Percentiles rank a stretch among this genome's conserved stretches.
phyloP scores from a whole-genome alignment of 495 filamentous ascomycete species.

The Penicillium longicatenatum region DNA sequence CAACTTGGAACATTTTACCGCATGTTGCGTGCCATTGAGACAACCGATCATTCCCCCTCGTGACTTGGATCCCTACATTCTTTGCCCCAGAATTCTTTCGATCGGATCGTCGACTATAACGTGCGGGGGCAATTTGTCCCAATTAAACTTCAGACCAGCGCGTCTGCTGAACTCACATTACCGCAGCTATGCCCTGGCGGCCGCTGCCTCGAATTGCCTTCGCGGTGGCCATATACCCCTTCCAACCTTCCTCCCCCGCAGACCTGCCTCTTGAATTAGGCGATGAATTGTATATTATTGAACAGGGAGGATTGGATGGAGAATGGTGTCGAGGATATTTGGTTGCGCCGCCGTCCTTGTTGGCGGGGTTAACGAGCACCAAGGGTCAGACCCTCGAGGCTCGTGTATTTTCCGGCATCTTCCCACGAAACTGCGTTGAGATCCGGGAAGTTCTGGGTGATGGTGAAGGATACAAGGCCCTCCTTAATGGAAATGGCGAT shows the following conservation, averaged over 20 bases:
- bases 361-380: slow-evolving; percentile 87
- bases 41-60: slow-evolving; percentile 29
- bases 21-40: slow-evolving; percentile 36
- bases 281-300: slow-evolving; percentile 98
- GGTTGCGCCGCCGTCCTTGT: slow-evolving; percentile 87
- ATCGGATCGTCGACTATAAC: slow-evolving; percentile 19
- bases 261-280: slow-evolving; percentile 97
- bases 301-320: slow-evolving; percentile 82
- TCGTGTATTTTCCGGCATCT: slow-evolving; percentile 95
- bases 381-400: slow-evolving; percentile 94
- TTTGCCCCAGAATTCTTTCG: slow-evolving; percentile 16
- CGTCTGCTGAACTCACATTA: slow-evolving; percentile 2
- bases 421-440: slow-evolving; percentile 90
- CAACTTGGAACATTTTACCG: slow-evolving; percentile 18
- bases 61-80: slow-evolving; percentile 20
- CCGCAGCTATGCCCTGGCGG: slow-evolving; percentile 84
- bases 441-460: slow-evolving; percentile 75
- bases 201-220: slow-evolving; percentile 96
- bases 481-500: slow-evolving; percentile 30
- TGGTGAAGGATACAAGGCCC: slow-evolving; percentile 39
- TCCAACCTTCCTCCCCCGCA: slow-evolving; percentile 78
- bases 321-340: slow-evolving; percentile 96
- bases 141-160: slow-evolving; percentile 7
- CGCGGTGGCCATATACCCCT: slow-evolving; percentile 92
- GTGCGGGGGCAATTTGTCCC: slow-evolving; percentile 8